Evolutionary conservation across 2,329 filamentous ascomycete genomes (phyloP), one percentile per base, ranked within the genome.

Genomic region (Myotisia sp.): DNA sequence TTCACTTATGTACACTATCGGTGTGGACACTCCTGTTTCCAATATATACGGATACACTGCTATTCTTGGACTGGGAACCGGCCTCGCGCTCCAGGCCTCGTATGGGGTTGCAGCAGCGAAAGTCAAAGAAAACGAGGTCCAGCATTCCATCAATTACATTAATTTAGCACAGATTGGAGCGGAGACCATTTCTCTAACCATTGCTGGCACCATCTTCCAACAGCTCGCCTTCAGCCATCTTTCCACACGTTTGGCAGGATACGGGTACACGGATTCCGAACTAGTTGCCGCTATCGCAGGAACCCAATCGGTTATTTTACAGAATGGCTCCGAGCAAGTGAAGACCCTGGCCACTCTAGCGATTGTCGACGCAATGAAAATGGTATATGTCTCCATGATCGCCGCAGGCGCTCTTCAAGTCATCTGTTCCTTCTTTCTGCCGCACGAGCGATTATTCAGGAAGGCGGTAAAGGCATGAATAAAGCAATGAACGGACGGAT

Each of bases 41-140:
- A 35, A 40, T 3, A 41, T 54, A 19, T 54, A 54, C 36, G 49
- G 47, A 9, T 52, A 44, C 38, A 48, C 42, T 2, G 46, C 63
- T 6, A 39, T 68, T 3, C 37, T 65, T 1, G 64, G 56, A 1
- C 41, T 59, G 5, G 63, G 64, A 0, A 47, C 48, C 13, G 36
- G 49, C 0, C 22, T 34, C 20, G 56, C 45, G 26, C 44, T 55
- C 3, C 56, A 62, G 39, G 49, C 55, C 1, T 47, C 46, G 12
- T 62, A 57, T 42, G 51, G 55, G 3, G 52, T 62, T 16, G 56
- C 52, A 1, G 56, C 58, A 38, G 53, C 52, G 2, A 49, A 52
- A 10, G 57, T 59, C 3, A 39, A 44, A 1, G 48, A 51, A 2
- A 36, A 46, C 0, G 35, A 53, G 4, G 44, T 60, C 3, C 34